These are phyloP conservation scores for Metarhizium robertsii DNA, from an alignment of 2,329 filamentous ascomycete species.

Conservation along the genomic window DNA sequence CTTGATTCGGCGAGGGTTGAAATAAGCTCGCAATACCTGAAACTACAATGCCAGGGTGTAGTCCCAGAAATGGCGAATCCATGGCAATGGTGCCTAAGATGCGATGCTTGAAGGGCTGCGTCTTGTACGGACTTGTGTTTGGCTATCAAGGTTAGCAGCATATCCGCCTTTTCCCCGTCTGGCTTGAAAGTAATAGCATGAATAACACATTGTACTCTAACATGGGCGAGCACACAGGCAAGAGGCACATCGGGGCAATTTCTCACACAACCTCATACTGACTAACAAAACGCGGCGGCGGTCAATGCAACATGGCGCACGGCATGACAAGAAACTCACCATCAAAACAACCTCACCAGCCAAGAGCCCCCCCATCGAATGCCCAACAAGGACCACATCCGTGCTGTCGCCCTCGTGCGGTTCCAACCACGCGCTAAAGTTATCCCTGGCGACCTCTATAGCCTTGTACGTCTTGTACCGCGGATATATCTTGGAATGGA, in stretches of 20 bases:
- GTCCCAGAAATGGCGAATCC: conserved; percentile 78
- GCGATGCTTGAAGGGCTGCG: conserved; percentile 53
- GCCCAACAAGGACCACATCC: conserved; percentile 75
- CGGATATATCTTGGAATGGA: conserved; percentile 82
- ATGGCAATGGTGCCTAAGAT: conserved; percentile 75
- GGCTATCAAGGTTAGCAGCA: conserved; percentile 16
- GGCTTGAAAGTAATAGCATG: background rate
- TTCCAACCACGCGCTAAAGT: conserved; percentile 73
- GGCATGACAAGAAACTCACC: conserved; percentile 21
- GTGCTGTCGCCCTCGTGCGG: conserved; percentile 66
- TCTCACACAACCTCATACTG: background rate
- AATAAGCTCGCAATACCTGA: conserved; percentile 76
- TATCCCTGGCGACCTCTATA: conserved; percentile 65
- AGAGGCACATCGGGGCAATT: background rate
- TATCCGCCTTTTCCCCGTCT: background rate
- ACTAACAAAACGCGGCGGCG: too few species aligned
- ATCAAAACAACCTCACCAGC: conserved; percentile 70
- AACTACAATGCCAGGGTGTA: conserved; percentile 81
- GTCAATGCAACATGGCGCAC: too few species aligned
- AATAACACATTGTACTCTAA: background rate
- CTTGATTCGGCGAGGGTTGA: conserved; percentile 28
- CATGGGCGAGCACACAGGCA: background rate
- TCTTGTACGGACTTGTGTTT: conserved; percentile 21
- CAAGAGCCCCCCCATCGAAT: conserved; percentile 83
- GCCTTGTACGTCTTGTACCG: conserved; percentile 67